Evolutionary conservation across 345 rosid species (phyloP).

Genomic region (Citrus sp.): DNA sequence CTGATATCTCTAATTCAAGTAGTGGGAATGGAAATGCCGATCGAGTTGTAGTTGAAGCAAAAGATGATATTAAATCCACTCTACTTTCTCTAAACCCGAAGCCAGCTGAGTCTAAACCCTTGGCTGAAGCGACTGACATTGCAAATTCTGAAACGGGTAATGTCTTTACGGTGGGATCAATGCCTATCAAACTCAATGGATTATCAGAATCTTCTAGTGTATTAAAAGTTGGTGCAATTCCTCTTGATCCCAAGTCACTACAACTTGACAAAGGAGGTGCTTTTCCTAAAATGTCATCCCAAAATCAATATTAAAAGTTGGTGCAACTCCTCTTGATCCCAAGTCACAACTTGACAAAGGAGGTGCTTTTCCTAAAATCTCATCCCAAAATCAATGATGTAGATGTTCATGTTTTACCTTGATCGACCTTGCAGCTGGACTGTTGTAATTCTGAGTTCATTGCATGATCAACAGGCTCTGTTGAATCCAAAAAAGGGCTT

Average conservation of each 20-base stretch:
- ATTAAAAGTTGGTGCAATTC: constrained; percentile 61
- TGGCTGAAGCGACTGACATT: constrained; percentile 11
- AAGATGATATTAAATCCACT: constrained; percentile 19
- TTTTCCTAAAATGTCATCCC: constrained; percentile 15
- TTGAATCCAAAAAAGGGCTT: background rate
- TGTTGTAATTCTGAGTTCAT: constrained; percentile 5
- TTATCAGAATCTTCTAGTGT: constrained; percentile 38
- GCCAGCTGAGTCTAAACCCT: constrained; percentile 16
- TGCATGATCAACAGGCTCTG: background rate
- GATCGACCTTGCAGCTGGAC: background rate
- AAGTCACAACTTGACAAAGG: constrained; percentile 33
- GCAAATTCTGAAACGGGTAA: constrained; percentile 16
- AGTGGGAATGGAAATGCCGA: constrained; percentile 2
- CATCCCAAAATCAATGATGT: constrained; percentile 4
- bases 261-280: constrained; percentile 29
- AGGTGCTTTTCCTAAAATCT: constrained; percentile 17
- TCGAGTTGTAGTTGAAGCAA: constrained; percentile 12
- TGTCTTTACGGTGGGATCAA: constrained; percentile 60
- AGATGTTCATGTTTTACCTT: constrained; percentile 13
- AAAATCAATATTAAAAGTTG: constrained; percentile 39
- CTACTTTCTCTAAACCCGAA: constrained; percentile 33
- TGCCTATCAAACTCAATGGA: constrained; percentile 68
- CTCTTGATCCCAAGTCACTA: constrained; percentile 51
- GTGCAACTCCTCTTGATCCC: constrained; percentile 65
- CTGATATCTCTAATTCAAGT: constrained; percentile 17